Evolutionary conservation across 2,329 filamentous ascomycete species (phyloP), one percentile per base, ranked within the genome.

Genomic region (Ilyonectria robusta): DNA sequence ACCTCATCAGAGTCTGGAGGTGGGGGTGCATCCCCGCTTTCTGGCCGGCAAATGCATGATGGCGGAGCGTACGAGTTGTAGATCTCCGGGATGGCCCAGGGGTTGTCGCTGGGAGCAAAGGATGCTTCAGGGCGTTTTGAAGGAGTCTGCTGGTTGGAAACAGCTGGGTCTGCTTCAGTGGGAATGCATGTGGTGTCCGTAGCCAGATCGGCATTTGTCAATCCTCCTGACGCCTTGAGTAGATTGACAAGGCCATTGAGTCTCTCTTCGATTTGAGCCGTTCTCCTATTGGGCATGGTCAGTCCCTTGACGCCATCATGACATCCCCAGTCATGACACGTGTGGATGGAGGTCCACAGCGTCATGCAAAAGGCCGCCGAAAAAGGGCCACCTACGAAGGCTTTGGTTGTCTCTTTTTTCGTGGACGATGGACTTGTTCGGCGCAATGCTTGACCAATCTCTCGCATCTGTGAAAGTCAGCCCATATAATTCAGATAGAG

Each of bases 351-450:
- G 40, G 19, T 37, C 40, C 31, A 44, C 26, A 17, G 11, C 19
- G 8, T 31, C 31, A 46, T 59, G 29, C 21, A 31, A 31, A 35
- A 44, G 7, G 15, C 7, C 10, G 6, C 2, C 37, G 21, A 44
- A 17, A 15, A 2, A 8, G 21, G 33, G 55, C 11, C 3, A 82
- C 85, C 80, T 77, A 87, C 85, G 85, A 87, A 35, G 84, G 83
- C 65, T 84, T 86, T 37, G 78, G 79, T 35, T 84, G 82, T 70
- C 86, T 80, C 78, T 87, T 87, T 76, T 87, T 87, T 33, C 86
- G 80, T 4, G 84, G 84, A 26, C 81, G 82, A 70, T 85, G 85
- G 29, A 86, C 75, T 70, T 87, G 85, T 11, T 78, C 79, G 0
- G 79, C 76, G 66, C 86, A 87, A 37, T 83, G 80, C 67, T 87